Evolutionary conservation across 306 rosid genomes (phyloP), one percentile per base, ranked within the genome.

Genomic region (Corylus americana): DNA sequence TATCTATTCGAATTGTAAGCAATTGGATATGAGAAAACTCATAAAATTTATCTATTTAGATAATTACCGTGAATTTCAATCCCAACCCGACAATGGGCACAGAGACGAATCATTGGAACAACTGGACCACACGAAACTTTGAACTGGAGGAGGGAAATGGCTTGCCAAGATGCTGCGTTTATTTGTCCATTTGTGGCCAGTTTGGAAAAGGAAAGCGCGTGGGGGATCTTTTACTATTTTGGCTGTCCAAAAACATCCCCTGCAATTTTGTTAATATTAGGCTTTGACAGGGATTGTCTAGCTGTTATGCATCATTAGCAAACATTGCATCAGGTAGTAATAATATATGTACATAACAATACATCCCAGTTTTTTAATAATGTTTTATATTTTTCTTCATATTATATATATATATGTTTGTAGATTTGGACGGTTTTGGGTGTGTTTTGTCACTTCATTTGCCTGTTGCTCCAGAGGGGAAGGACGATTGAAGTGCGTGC

Each of bases 221-320:
- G 87, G 80, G 8, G 35, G 35, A 31, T 63, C 85, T 75, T 22
- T 79, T 50, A 69, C 73, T 79, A 75, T 77, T 77, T 67, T 72
- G 63, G 57, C 78, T 83, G 79, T 70, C 57, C 64, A 73, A 77
- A 83, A 82, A 83, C 77, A 77, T 6, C 90, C 82, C 83, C 54
- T 31, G 20, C 74, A 87, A 77, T 81, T 90, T 87, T 89, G 90
- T 86, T 87, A 85, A 87, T 89, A 83, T 84, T 74, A 90, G 93
- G 87, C 68, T 73, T 70, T 86, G 91, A 81, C 88, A 85, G 87
- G 85, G 92, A 78, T 82, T 85, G 88, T 86, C 88, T 77, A 82
- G 97, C 90, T 89, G 91, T 86, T 77, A 51, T 72, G 87, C 88
- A 89, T 85, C 69, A 84, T 76, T 80, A 63, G 53, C 70, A 67